These are phyloP conservation scores for Penicillium pancosmium DNA, from an alignment of 495 filamentous ascomycete species.

Conservation along the genomic window DNA sequence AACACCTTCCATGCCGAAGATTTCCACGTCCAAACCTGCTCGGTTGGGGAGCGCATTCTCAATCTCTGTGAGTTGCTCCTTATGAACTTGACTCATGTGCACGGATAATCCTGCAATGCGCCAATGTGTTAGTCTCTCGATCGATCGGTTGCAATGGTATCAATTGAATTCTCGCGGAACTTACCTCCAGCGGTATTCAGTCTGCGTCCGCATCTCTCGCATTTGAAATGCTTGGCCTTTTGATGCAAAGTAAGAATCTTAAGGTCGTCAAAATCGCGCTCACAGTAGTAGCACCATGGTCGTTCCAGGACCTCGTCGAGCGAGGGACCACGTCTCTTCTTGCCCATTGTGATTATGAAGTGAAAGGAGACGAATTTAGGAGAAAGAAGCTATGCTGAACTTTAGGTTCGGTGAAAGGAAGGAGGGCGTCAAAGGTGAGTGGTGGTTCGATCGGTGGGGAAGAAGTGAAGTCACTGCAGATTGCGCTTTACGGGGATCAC, in stretches of 20 bases:
- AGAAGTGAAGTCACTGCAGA: slow-evolving; percentile 4
- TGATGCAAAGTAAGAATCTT: slow-evolving; percentile 96
- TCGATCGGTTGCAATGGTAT: slow-evolving; percentile 2
- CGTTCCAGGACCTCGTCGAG: slow-evolving; percentile 84
- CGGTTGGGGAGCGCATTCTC: slow-evolving; percentile 90
- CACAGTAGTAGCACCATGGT: slow-evolving; percentile 99
- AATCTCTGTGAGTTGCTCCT: slow-evolving; percentile 80
- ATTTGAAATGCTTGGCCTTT: slow-evolving; percentile 98
- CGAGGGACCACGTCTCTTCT: slow-evolving; percentile 81
- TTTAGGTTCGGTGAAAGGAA: not conserved
- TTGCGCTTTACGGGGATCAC: not conserved
- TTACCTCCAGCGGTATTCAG: slow-evolving; percentile 94
- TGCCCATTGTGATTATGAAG: slow-evolving; percentile 61
- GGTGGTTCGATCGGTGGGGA: not conserved
- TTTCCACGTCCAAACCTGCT: slow-evolving; percentile 83
- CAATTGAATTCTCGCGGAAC: slow-evolving; percentile 27
- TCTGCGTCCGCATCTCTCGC: slow-evolving; percentile 81
- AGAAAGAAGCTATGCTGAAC: no score
- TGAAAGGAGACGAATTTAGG: not conserved
- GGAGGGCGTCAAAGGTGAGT: not conserved
- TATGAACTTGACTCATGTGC: slow-evolving; percentile 98
- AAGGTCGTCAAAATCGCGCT: slow-evolving; percentile 95
- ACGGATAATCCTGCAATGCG: slow-evolving; percentile 74
- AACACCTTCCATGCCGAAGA: slow-evolving; percentile 98
- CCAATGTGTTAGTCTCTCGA: slow-evolving; percentile 14